Conservation (phyloP, 257 asterid genomes). For the Perilla frutescens region DNA sequence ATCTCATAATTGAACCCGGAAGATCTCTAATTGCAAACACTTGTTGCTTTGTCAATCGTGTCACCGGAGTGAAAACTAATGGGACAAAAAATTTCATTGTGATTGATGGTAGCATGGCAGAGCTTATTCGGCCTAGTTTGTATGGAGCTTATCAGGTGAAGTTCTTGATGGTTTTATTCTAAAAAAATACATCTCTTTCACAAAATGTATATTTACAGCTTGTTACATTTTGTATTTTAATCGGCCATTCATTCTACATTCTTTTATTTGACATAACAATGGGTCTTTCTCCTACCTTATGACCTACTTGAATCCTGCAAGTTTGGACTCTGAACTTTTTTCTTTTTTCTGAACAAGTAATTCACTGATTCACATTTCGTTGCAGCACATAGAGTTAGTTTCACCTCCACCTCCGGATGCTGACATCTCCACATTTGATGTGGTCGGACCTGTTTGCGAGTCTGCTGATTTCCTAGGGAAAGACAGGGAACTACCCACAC, state of each 20-base stretch:
- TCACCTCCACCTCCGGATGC: slow-evolving; percentile 70
- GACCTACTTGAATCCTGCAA: too few relatives aligned
- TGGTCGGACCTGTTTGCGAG: slow-evolving; percentile 97
- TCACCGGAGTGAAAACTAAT: slow-evolving; percentile 93
- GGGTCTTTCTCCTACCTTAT: too few relatives aligned
- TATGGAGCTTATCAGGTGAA: slow-evolving; percentile 90
- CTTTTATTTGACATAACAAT: too few relatives aligned
- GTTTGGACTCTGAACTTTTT: neutral
- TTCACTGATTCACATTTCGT: slow-evolving; percentile 23
- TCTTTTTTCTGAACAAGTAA: neutral
- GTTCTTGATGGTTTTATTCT: neutral
- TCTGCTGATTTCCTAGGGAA: slow-evolving; percentile 98
- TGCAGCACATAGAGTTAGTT: slow-evolving; percentile 96
- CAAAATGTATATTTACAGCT: too few relatives aligned
- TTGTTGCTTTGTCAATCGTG: slow-evolving; percentile 89
- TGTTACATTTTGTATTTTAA: too few relatives aligned
- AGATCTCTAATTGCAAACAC: slow-evolving; percentile 95
- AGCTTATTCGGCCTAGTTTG: slow-evolving; percentile 95
- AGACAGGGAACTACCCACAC: slow-evolving; percentile 84
- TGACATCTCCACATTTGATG: slow-evolving; percentile 70
- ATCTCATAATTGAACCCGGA: slow-evolving; percentile 96
- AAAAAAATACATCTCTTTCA: neutral
- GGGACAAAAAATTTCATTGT: slow-evolving; percentile 90
- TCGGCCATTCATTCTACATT: too few relatives aligned
- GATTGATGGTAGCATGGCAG: slow-evolving; percentile 98